Conservation (phyloP, 2,329 filamentous ascomycete genomes). For the Hymenoscyphus linearis region DNA sequence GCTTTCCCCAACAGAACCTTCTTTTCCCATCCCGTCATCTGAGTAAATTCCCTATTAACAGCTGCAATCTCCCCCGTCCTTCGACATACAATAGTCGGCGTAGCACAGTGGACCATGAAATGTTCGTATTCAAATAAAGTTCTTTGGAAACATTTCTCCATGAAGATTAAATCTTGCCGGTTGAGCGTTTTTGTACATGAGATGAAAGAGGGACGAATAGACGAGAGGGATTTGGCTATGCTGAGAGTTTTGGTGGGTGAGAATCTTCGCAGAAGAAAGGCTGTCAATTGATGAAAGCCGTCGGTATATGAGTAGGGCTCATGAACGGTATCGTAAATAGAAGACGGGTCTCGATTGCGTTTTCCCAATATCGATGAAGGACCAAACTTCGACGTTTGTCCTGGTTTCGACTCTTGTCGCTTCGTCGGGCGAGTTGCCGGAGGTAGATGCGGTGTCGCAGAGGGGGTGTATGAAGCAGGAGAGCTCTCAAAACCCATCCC, state of each 20-base stretch:
- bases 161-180: constrained; percentile 85
- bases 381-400: constrained; percentile 24
- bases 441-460: constrained; percentile 19
- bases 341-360: constrained; percentile 66
- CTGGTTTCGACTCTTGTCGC: constrained; percentile 24
- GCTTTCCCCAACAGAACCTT: constrained; percentile 83
- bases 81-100: constrained; percentile 85
- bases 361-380: constrained; percentile 37
- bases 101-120: constrained; percentile 81
- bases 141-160: constrained; percentile 95
- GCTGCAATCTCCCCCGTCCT: constrained; percentile 92
- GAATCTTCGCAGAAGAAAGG: constrained; percentile 73
- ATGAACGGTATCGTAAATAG: constrained; percentile 83
- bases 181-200: constrained; percentile 86
- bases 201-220: constrained; percentile 89
- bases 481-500: constrained; percentile 51
- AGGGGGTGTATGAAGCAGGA: constrained; percentile 34
- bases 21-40: constrained; percentile 89
- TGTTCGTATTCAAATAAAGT: constrained; percentile 91
- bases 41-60: constrained; percentile 94
- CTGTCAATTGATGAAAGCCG: constrained; percentile 84
- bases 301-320: constrained; percentile 88
- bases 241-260: constrained; percentile 69
- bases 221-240: constrained; percentile 82
- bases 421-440: constrained; percentile 25